Conservation (phyloP, 2,329 filamentous ascomycete genomes). For the Trichoderma aggressivum region DNA sequence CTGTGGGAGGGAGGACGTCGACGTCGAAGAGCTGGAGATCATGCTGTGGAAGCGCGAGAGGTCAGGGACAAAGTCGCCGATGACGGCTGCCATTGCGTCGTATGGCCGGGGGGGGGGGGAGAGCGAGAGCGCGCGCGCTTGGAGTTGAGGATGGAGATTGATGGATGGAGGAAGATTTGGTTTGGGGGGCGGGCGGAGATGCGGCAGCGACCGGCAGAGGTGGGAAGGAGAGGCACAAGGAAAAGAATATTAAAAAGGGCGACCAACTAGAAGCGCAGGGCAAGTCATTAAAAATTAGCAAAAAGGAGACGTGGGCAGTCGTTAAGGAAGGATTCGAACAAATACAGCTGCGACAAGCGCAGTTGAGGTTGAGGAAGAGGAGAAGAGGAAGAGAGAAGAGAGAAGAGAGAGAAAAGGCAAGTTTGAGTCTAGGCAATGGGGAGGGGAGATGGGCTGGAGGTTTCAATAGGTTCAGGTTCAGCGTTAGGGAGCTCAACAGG, state of each 20-base stretch:
- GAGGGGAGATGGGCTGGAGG: not conserved
- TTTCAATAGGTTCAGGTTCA: too few relatives aligned
- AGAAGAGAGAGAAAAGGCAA: not conserved
- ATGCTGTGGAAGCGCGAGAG: constrained; percentile 67
- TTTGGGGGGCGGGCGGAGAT: not conserved
- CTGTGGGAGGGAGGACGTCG: not conserved
- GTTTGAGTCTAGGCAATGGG: not conserved
- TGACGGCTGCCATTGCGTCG: constrained; percentile 61
- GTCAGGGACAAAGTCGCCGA: constrained; percentile 72
- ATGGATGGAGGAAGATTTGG: not conserved
- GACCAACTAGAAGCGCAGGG: constrained; percentile 17
- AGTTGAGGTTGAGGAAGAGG: constrained; percentile 3
- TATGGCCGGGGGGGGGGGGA: not conserved
- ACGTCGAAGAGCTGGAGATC: constrained; percentile 51
- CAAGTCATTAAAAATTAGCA: constrained; percentile 20
- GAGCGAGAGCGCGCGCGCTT: not conserved
- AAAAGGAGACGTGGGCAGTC: constrained; percentile 9
- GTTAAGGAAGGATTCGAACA: constrained; percentile 4
- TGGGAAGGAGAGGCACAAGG: not conserved
- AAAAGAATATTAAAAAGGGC: constrained; percentile 7
- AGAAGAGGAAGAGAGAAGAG: not conserved
- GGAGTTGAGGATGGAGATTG: not conserved
- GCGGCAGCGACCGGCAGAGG: constrained; percentile 5
- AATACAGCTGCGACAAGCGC: constrained; percentile 14
- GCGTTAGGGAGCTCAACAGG: not conserved